Conservation (phyloP, 176 grass and related monocot species). For the Panicum miliaceum region DNA sequence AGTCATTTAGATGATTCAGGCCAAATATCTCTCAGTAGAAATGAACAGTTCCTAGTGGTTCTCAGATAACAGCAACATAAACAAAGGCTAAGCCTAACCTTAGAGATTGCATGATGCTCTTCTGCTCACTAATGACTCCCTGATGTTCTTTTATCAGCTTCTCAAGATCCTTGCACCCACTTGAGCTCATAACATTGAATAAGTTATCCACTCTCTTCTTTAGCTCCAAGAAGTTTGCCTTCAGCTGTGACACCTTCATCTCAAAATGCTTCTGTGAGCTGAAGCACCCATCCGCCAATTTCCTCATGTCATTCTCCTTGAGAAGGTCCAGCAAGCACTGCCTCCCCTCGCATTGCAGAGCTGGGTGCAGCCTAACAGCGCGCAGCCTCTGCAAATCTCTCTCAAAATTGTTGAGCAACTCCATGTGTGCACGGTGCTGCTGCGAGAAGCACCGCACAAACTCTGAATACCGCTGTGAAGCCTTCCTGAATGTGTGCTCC, state of each 20-base stretch:
- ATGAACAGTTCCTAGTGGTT: constrained; percentile 14
- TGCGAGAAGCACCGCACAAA: constrained; percentile 73
- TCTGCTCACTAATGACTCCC: constrained; percentile 76
- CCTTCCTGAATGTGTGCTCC: constrained; percentile 77
- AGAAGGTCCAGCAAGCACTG: constrained; percentile 81
- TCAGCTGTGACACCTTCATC: constrained; percentile 67
- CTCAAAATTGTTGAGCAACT: constrained; percentile 77
- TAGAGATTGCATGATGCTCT: constrained; percentile 92
- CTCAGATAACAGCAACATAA: constrained; percentile 18
- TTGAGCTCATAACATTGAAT: constrained; percentile 69
- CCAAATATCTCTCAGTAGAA: constrained; percentile 5
- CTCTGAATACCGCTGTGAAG: constrained; percentile 65
- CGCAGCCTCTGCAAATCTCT: constrained; percentile 76
- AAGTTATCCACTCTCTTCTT: constrained; percentile 78
- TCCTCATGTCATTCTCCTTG: constrained; percentile 74
- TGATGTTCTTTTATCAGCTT: constrained; percentile 67
- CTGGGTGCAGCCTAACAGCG: constrained; percentile 62
- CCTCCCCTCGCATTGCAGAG: constrained; percentile 60
- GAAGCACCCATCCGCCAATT: constrained; percentile 66
- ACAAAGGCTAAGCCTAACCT: constrained; percentile 61
- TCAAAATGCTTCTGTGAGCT: constrained; percentile 81
- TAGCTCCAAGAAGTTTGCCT: constrained; percentile 71
- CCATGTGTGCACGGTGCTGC: constrained; percentile 67
- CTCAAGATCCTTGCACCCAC: constrained; percentile 81
- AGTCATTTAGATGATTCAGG: constrained; percentile 35